A percentile compares a stretch with the other conserved stretches of the same genome.
These are phyloP conservation scores for Sisymbrium altissimum DNA, from an alignment of 345 rosid genomes.

Conservation along the genomic window DNA sequence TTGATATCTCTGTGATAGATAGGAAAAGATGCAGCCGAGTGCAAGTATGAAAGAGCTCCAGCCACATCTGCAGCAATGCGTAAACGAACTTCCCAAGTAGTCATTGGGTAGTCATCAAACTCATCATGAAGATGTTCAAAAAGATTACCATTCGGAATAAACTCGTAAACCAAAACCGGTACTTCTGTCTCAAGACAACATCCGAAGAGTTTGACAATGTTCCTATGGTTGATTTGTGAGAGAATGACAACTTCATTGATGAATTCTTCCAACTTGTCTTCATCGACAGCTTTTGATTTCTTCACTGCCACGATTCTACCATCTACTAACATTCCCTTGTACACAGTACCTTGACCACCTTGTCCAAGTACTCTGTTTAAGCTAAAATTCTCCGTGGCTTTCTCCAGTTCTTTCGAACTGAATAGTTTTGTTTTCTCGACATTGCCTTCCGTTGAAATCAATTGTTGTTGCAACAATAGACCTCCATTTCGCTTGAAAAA, in stretches of 20 bases:
- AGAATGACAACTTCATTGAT: neutral
- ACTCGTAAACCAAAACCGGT: neutral
- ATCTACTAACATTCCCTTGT: neutral
- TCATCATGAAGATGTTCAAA: neutral
- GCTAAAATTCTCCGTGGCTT: neutral
- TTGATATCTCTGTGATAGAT: neutral
- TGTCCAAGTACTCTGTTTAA: neutral
- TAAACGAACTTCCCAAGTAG: neutral
- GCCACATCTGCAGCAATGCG: neutral
- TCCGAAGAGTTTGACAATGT: neutral
- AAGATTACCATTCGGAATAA: neutral
- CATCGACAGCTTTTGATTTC: neutral
- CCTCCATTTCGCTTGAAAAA: neutral
- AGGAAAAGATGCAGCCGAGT: neutral
- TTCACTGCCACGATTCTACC: neutral
- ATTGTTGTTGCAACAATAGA: neutral
- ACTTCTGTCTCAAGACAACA: neutral
- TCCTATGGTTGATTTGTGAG: neutral
- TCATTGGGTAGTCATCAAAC: neutral
- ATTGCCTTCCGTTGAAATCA: neutral
- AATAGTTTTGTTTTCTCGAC: neutral
- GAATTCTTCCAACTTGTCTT: neutral
- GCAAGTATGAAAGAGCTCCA: neutral
- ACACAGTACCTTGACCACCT: neutral
- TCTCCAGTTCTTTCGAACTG: neutral